A percentile compares a stretch with the other conserved stretches of the same genome.
Conservation (phyloP, 495 filamentous ascomycete species). For the Pyronema omphalodes region DNA sequence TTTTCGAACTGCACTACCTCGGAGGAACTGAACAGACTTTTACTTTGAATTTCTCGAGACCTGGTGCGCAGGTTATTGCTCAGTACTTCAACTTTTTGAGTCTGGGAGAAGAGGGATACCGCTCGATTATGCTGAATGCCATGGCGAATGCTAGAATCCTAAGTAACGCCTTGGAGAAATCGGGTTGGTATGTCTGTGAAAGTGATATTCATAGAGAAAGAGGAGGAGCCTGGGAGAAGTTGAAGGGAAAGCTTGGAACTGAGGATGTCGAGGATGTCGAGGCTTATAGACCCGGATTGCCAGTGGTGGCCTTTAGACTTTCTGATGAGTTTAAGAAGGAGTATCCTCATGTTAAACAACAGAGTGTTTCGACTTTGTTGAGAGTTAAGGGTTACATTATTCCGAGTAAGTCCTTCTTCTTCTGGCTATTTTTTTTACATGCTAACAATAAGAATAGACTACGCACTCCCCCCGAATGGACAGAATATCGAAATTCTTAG, state of each 20-base stretch:
- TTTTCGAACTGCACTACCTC: constrained; percentile 60
- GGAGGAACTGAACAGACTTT: constrained; percentile 57
- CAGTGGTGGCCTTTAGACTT: constrained; percentile 53
- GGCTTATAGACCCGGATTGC: constrained; percentile 47
- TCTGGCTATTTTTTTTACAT: not conserved
- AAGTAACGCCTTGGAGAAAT: constrained; percentile 47
- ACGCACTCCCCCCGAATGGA: constrained; percentile 46
- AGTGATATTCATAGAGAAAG: constrained; percentile 50
- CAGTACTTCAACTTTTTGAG: constrained; percentile 67
- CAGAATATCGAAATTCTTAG: constrained; percentile 48
- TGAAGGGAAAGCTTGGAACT: constrained; percentile 13
- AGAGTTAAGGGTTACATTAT: constrained; percentile 58
- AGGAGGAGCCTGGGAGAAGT: constrained; percentile 19
- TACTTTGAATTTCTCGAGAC: constrained; percentile 59
- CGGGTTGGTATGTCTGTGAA: constrained; percentile 51
- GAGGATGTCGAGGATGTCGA: constrained; percentile 26
- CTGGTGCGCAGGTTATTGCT: constrained; percentile 50
- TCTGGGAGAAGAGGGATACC: constrained; percentile 49
- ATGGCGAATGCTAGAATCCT: constrained; percentile 50
- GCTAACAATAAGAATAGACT: constrained; percentile 28
- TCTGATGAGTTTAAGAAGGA: constrained; percentile 42
- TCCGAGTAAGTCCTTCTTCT: constrained; percentile 32
- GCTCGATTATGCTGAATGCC: constrained; percentile 49
- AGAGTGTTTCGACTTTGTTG: constrained; percentile 43
- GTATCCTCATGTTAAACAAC: constrained; percentile 49